phyloP scores from a whole-genome alignment of 2,329 filamentous ascomycete genomes.

The Neoascochyta sp. region DNA sequence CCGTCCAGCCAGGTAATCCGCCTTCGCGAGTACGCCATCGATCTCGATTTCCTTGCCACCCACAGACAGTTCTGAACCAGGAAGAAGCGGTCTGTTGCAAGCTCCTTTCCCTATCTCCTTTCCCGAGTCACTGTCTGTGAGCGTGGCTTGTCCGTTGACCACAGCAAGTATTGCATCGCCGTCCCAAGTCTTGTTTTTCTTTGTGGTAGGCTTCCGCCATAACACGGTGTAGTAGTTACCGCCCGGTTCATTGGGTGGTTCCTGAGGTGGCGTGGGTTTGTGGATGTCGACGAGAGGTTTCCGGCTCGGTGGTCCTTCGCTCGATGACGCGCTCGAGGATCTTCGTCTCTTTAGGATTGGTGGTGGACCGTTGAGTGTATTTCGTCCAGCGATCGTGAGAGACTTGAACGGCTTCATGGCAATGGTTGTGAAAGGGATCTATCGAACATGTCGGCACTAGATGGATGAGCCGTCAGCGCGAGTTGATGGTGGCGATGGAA shows the following conservation, averaged over 20 bases:
- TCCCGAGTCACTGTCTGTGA: conserved; percentile 59
- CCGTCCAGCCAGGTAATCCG: conserved; percentile 54
- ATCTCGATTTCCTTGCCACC: conserved; percentile 67
- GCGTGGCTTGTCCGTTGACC: conserved; percentile 53
- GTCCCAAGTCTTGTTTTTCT: conserved; percentile 76
- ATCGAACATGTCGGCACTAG: no score
- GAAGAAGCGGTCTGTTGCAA: conserved; percentile 55
- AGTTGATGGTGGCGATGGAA: no score
- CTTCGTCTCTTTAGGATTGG: conserved; percentile 44
- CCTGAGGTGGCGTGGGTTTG: conserved; percentile 17
- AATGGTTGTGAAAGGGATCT: no score
- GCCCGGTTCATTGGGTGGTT: conserved; percentile 20
- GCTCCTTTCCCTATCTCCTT: conserved; percentile 59
- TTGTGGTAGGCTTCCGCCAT: conserved; percentile 64
- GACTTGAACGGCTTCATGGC: conserved; percentile 36
- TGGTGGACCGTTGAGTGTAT: conserved; percentile 22
- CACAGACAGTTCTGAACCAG: conserved; percentile 59
- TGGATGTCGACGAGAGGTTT: conserved; percentile 30
- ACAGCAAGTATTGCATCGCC: conserved; percentile 65
- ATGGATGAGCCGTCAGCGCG: no score
- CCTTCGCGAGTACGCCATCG: conserved; percentile 57
- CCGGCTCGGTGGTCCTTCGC: conserved; percentile 20
- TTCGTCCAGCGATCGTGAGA: conserved; percentile 30
- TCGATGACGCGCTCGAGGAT: conserved; percentile 27
- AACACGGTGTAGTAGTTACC: conserved; percentile 45